Conservation (phyloP, 1,284 basidiomycete genomes). For the Naganishia sp. region DNA sequence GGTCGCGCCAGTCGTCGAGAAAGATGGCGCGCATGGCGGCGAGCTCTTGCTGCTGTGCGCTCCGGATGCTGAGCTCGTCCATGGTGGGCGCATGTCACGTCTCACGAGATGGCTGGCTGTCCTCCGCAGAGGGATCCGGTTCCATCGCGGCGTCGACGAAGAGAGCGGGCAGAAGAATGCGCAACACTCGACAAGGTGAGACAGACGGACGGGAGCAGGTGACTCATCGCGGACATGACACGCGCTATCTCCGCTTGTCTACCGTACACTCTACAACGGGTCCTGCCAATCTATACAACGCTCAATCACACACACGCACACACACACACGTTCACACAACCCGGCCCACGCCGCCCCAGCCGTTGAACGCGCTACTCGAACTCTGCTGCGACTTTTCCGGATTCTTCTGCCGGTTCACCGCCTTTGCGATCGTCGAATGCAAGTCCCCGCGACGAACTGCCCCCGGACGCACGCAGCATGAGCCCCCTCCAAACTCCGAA, state of each 20-base stretch:
- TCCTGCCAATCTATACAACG: too few species aligned
- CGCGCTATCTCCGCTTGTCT: too few species aligned
- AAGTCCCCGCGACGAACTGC: conserved; percentile 49
- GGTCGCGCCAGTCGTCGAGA: conserved; percentile 50
- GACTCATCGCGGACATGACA: too few species aligned
- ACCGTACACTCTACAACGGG: too few species aligned
- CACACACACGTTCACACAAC: too few species aligned
- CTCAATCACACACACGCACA: too few species aligned
- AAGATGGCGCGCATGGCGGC: conserved; percentile 50
- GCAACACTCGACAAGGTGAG: too few species aligned
- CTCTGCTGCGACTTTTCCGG: conserved; percentile 24
- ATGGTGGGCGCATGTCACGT: neutral
- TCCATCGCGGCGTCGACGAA: neutral
- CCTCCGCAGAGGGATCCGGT: neutral
- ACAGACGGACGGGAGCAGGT: too few species aligned
- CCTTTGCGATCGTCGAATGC: conserved; percentile 51
- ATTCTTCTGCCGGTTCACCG: conserved; percentile 23
- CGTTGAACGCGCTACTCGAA: conserved; percentile 20
- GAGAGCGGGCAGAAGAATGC: too few species aligned
- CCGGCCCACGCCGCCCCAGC: conserved; percentile 13
- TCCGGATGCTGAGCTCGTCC: conserved; percentile 23
- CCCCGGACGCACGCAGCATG: too few species aligned
- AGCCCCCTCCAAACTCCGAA: neutral
- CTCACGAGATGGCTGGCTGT: neutral
- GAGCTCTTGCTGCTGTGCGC: conserved; percentile 44